Base-by-base conservation (phyloP, 345 rosid genomes). In the Excoecaria agallocha region DNA sequence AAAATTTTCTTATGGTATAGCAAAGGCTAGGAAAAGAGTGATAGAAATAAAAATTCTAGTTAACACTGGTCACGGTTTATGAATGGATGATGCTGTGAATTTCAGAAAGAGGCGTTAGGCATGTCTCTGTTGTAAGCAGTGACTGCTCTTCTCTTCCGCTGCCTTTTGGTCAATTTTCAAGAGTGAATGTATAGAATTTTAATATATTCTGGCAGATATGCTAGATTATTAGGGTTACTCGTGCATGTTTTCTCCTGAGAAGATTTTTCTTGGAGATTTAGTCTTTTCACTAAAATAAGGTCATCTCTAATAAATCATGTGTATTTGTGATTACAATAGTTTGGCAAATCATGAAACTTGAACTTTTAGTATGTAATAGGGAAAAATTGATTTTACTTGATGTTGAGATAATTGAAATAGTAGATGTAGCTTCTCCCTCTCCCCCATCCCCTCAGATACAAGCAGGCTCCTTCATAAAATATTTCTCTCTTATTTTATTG, bases 191-290 rank as follows among this genome's bases (percentile, higher is more conserved):
- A 20, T 1, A 8, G 55, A 45, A 22, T 19, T 45, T 66, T 9
- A 10, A 20, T 46, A 66, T 39, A 4, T 41, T 20, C 17, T 66
- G 17, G 37, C 12, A 7, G 13, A 46, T 12, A 2, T 67, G 56
- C 25, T 67, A 46, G 13, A 50, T 11, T 12, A 11, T 16, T 67
- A 67, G 13, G 59, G 20, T 35, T 68, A 35, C 55, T 51, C 12
- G 2, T 64, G 51, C 68, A 41, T 41, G 65, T 60, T 39, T 64
- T 43, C 35, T 9, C 15, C 11, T 6, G 1, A 17, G 16, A 45
- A 65, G 69, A 65, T 65, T 65, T 22, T 20, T 12, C 8, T n/a
- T 65, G 69, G 16, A 43, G 69, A 65, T 65, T 43, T 10, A 9
- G 1, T 4, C 43, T 13, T 45, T n/a, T 4, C 37, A 12, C 37